phyloP scores from a whole-genome alignment of 164 flowering plant genomes.

The Stephania japonica region DNA sequence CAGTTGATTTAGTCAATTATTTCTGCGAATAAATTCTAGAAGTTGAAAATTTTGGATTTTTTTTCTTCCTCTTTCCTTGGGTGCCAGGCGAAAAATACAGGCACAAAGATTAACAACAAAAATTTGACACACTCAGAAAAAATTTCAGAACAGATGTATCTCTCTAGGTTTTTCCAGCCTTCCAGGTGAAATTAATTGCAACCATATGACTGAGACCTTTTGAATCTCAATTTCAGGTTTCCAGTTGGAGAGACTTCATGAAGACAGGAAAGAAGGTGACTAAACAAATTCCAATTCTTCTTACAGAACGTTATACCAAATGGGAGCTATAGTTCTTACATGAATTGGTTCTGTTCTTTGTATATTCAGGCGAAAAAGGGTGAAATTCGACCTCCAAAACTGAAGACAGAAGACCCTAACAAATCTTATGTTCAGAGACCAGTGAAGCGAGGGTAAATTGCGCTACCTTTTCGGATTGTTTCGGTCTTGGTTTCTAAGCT shows the following conservation, averaged over 20 bases:
- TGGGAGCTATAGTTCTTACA: background rate
- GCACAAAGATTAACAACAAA: no score
- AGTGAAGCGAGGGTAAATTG: constrained; percentile 59
- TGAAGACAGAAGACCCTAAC: constrained; percentile 98
- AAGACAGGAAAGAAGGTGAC: constrained; percentile 90
- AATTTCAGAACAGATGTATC: no score
- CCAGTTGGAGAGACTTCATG: constrained; percentile 99
- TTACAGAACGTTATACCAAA: background rate
- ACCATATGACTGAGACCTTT: background rate
- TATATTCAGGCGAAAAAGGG: constrained; percentile 80
- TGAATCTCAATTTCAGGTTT: constrained; percentile 52
- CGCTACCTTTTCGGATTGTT: background rate
- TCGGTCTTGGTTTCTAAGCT: background rate
- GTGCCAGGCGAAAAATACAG: no score
- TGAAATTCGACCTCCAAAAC: constrained; percentile 93
- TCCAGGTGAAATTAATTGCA: no score
- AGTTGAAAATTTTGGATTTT: no score
- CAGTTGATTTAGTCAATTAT: no score
- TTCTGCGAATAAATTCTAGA: no score
- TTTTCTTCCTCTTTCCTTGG: no score
- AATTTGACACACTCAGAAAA: no score
- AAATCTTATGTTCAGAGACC: constrained; percentile 99
- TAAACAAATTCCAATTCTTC: constrained; percentile 1
- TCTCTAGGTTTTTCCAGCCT: no score
- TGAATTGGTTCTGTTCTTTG: background rate